Base-by-base conservation (phyloP, 148 eudicot genomes). In the Rhododendron kiyosumense region DNA sequence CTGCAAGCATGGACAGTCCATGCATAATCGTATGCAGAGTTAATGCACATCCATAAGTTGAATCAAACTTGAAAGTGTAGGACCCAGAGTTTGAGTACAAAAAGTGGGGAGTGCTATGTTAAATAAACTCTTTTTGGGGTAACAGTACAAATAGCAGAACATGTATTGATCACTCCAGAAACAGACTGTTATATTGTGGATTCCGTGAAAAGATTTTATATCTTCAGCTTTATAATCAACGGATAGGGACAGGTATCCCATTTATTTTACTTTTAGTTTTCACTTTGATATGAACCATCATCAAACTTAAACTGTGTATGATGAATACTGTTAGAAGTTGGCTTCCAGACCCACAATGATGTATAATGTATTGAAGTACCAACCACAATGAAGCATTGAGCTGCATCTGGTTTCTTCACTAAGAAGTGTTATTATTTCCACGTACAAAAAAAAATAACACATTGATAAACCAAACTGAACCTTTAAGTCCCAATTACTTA, bases 1-100 rank as follows among this genome's bases (percentile, higher is more conserved):
- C 99, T 96, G 78, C 43, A 91, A 78, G 77, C 61, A 48, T 49
- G 82, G 54, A 59, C 38, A 48, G 36, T 32, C 78, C 36, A 30
- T 34, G 5, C 11, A 17, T 74, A 74, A 3, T 74, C 43, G 1
- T 5, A 74, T 0, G 32, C 26, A 14, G 36, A 32, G 78, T 30
- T 74, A 9, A 28, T 26, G 38, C 20, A 69, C 41, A 74, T 13
- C 78, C 34, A 74, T 32, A 74, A 30, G 7, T 74, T 74, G 78
- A 71, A 28, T 28, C 38, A 28, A 28, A 71, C 38, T 13, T 71
- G 17, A 12, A 71, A 30, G 38, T 15, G 30, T 13, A 67, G 10
- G n/a, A 26, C 41, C 76, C 34, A 71, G 38, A 26, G 32, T 69
- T 28, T 69, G 36, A 26, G 36, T 69, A 69, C 36, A 2, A 28